phyloP scores from a whole-genome alignment of 2,329 filamentous ascomycete genomes.

The Cladophialophora yegresii region DNA sequence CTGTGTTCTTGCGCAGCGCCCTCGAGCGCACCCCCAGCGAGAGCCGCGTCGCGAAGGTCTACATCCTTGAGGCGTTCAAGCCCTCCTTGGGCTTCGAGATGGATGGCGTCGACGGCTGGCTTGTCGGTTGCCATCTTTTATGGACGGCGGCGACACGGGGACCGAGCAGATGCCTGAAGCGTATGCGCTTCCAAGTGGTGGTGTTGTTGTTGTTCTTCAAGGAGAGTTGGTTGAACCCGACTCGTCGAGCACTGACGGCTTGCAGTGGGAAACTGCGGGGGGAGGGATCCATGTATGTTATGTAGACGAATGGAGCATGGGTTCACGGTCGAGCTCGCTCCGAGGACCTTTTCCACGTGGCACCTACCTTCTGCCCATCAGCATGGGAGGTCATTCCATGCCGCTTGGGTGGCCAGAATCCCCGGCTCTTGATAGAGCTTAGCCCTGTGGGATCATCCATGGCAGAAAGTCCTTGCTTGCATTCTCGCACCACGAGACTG shows the following conservation, averaged over 20 bases:
- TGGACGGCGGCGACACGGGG: neutral
- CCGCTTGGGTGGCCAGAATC: neutral
- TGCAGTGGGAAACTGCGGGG: neutral
- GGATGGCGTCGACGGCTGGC: constrained; percentile 1
- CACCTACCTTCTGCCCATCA: neutral
- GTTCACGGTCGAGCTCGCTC: neutral
- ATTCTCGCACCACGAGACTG: neutral
- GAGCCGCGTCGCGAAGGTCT: constrained; percentile 16
- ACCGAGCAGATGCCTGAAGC: neutral
- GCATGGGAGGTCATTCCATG: neutral
- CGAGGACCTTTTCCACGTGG: neutral
- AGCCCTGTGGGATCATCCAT: neutral
- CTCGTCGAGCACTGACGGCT: neutral
- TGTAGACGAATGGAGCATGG: neutral
- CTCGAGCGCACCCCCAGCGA: constrained; percentile 22
- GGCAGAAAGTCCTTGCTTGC: neutral
- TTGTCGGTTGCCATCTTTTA: constrained; percentile 18
- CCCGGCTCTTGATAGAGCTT: neutral
- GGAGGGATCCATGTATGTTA: neutral
- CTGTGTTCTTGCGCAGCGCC: constrained; percentile 24
- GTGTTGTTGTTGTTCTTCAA: neutral
- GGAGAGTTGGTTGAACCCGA: neutral
- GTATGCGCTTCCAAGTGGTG: neutral
- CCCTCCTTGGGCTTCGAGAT: constrained; percentile 14
- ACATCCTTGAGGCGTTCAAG: constrained; percentile 22